Base-by-base conservation (phyloP, 2,329 filamentous ascomycete species). In the Colletotrichum tamarilloi region DNA sequence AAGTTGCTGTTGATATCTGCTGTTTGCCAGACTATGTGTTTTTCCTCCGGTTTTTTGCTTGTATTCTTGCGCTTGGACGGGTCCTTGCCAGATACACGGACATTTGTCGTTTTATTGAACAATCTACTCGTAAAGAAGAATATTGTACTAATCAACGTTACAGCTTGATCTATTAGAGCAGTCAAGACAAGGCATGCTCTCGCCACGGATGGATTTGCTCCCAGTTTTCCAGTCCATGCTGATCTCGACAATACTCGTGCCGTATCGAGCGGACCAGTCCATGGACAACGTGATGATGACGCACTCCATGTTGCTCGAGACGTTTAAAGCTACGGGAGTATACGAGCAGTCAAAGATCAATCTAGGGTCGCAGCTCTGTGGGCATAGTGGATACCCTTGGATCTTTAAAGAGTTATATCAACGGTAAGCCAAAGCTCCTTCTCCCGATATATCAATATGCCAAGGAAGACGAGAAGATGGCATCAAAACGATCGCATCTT, bases 251-350 rank as follows among this genome's bases (percentile, higher is more conserved):
- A 72, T 69, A 16, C 53, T 72, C 9, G 69, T 69, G 8, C 69
- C 69, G 6, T 72, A 72, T 22, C 65, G 69, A 35, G 53, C 69
- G 1, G 69, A 72, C 16, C 35, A 72, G 16, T 42, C 69, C 11
- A 63, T 64, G 30, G 65, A 72, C 12, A 72, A 63, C 24, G 53
- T 72, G 19, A 64, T 69, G 69, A 69, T 64, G 53, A 69, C 65
- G 12, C 69, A 72, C 26, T 8, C 69, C 24, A 68, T 72, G 58
- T 42, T 72, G 3, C 22, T 72, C 4, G 69, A 72, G 42, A 69
- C 55, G 2, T 72, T 72, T 30, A 64, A 72, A 26, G 58, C 59
- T 9, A 32, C 66, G 9, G 69, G 69, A 1, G 14, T 72, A 1
- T 72, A 72, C 24, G 69, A 72, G 1, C 69, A 72, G 11, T 12